phyloP scores from a whole-genome alignment of 2,329 filamentous ascomycete genomes.

The Curvularia verruculosa region DNA sequence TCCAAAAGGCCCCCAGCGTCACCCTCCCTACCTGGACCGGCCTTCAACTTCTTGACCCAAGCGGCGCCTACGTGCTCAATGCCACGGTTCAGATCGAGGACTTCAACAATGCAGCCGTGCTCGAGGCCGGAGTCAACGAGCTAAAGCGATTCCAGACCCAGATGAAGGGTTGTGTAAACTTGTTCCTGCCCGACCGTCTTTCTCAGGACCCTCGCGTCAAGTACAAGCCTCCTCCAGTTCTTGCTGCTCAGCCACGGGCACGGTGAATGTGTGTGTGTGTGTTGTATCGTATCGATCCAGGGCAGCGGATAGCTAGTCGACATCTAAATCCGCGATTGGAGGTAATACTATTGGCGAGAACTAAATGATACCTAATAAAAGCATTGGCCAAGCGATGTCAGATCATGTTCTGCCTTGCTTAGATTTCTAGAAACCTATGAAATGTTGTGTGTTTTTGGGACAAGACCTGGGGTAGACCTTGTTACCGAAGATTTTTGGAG shows the following conservation, averaged over 20 bases:
- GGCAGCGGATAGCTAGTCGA: neutral
- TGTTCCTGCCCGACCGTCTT: slow-evolving; percentile 64
- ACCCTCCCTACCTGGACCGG: slow-evolving; percentile 53
- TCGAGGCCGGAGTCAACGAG: slow-evolving; percentile 61
- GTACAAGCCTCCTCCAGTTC: slow-evolving; percentile 43
- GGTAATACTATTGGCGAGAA: neutral
- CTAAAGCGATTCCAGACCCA: slow-evolving; percentile 61
- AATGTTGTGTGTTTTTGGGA: neutral
- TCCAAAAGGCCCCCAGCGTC: slow-evolving; percentile 42
- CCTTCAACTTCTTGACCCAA: slow-evolving; percentile 60
- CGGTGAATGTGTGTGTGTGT: slow-evolving; percentile 23
- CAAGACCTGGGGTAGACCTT: neutral
- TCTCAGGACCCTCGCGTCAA: slow-evolving; percentile 66
- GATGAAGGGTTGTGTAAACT: slow-evolving; percentile 63
- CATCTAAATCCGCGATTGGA: neutral
- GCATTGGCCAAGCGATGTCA: neutral
- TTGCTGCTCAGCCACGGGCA: slow-evolving; percentile 20
- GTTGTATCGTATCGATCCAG: neutral
- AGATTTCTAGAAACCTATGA: neutral
- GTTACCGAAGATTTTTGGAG: neutral
- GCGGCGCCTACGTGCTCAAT: slow-evolving; percentile 64
- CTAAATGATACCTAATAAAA: neutral
- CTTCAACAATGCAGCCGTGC: slow-evolving; percentile 59
- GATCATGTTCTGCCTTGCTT: neutral
- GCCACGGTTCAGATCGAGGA: slow-evolving; percentile 64